Percentiles rank a stretch among this genome's conserved stretches.
Evolutionary conservation across 768 basidiomycete species (phyloP).

Genomic region (Auricularia heimuer): DNA sequence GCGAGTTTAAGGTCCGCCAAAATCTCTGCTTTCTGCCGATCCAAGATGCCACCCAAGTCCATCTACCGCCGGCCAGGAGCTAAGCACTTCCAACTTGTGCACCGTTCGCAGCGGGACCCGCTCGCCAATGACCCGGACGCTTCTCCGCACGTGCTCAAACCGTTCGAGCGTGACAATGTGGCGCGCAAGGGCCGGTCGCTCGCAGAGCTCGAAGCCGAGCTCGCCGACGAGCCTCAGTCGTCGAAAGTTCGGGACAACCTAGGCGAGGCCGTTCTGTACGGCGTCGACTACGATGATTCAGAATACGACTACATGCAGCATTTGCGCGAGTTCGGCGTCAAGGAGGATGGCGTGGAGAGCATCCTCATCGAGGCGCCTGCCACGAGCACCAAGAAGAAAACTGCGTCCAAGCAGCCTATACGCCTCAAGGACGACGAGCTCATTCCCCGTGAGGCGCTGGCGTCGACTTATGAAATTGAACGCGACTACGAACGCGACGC

Average conservation of each 20-base stretch:
- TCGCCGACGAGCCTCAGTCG: not conserved
- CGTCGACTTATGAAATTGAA: conserved; percentile 66
- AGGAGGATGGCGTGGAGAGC: conserved; percentile 75
- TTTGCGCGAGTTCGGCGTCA: conserved; percentile 63
- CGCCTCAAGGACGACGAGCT: not conserved
- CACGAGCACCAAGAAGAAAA: conserved; percentile 25
- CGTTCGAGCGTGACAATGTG: conserved; percentile 60
- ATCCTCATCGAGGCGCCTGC: conserved; percentile 69
- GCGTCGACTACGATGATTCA: conserved; percentile 89
- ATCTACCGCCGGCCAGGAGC: conserved; percentile 84
- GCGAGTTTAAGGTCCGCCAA: no score
- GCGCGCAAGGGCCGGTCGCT: conserved; percentile 34
- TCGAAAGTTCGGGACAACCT: conserved; percentile 36
- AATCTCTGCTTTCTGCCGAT: not conserved
- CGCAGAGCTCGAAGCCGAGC: conserved; percentile 3
- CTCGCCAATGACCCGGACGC: conserved; percentile 90
- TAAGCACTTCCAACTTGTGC: conserved; percentile 93
- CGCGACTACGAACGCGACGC: conserved; percentile 48
- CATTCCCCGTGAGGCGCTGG: conserved; percentile 58
- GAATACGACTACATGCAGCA: conserved; percentile 99
- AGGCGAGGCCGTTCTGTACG: conserved; percentile 85
- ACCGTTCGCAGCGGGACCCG: conserved; percentile 92
- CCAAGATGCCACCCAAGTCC: conserved; percentile 65
- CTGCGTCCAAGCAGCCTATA: conserved; percentile 14
- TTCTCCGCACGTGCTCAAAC: conserved; percentile 79